Percentiles rank a stretch among this genome's conserved stretches.
These are phyloP conservation scores for Kluyveromyces aestuarii DNA, from an alignment of 805 yeast species.

Conservation along the genomic window DNA sequence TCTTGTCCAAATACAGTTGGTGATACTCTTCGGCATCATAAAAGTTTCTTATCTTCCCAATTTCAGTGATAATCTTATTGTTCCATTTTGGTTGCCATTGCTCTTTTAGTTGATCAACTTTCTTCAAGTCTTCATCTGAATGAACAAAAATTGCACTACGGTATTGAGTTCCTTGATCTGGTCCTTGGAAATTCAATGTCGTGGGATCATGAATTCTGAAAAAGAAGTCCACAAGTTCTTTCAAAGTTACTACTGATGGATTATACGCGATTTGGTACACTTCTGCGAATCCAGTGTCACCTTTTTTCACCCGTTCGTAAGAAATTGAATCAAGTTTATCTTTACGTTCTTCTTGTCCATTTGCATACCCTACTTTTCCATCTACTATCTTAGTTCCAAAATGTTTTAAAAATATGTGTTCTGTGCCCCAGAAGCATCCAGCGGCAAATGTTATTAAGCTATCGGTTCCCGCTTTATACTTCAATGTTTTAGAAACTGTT, in stretches of 20 bases:
- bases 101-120: conserved; percentile 39
- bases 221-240: conserved; percentile 69
- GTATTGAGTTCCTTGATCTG: conserved; percentile 84
- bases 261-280: conserved; percentile 76
- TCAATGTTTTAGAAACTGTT: conserved; percentile 32
- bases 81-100: conserved; percentile 63
- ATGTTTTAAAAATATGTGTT: conserved; percentile 68
- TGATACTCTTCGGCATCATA: conserved; percentile 96
- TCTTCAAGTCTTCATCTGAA: conserved; percentile 34
- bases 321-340: conserved; percentile 26
- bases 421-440: conserved; percentile 87
- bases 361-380: conserved; percentile 83
- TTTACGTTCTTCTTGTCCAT: conserved; percentile 51
- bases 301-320: conserved; percentile 68
- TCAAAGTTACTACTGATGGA: conserved; percentile 50
- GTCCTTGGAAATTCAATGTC: conserved; percentile 72
- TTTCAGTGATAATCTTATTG: conserved; percentile 56
- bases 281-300: conserved; percentile 73
- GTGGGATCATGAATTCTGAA: conserved; percentile 95
- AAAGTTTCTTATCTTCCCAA: conserved; percentile 60
- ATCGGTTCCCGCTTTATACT: conserved; percentile 36
- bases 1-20: conserved; percentile 68
- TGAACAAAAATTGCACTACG: conserved; percentile 73
- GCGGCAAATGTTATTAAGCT: conserved; percentile 53
- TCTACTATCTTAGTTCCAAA: conserved; percentile 57